A percentile compares a stretch with the other conserved stretches of the same genome.
Conservation (phyloP, 1,284 basidiomycete genomes). For the Ganoderma resinaceum region DNA sequence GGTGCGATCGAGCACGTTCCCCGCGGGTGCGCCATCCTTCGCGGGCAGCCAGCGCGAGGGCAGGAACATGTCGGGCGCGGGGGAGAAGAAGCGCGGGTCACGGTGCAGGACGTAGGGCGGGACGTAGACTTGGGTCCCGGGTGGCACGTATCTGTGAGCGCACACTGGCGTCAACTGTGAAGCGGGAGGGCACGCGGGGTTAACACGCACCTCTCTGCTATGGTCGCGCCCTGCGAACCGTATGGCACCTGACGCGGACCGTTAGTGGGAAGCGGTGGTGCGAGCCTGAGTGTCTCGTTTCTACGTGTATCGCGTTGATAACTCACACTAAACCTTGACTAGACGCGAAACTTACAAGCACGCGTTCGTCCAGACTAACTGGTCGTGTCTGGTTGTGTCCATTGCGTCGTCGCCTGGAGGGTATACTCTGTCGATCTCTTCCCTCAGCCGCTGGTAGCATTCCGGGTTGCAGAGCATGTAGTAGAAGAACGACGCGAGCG, state of each 20-base stretch:
- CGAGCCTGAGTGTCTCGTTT: not conserved
- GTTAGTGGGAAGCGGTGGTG: not conserved
- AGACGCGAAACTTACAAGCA: not conserved
- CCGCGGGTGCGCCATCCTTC: not conserved
- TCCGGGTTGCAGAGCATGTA: not conserved
- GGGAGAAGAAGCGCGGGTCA: conserved; percentile 39
- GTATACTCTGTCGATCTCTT: not conserved
- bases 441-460: not conserved
- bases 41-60: conserved; percentile 39
- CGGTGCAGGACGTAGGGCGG: conserved; percentile 31
- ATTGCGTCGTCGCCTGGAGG: not conserved
- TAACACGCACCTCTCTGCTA: not conserved
- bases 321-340: not conserved
- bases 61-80: conserved; percentile 33
- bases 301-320: not conserved
- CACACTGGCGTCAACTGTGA: no score
- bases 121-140: conserved; percentile 7
- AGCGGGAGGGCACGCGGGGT: not conserved
- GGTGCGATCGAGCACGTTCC: conserved; percentile 27
- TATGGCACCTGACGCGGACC: not conserved
- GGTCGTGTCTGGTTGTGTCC: not conserved
- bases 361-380: not conserved
- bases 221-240: not conserved
- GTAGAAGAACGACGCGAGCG: not conserved
- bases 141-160: not conserved